A percentile compares a stretch with the other conserved stretches of the same genome.
These are phyloP conservation scores for Nicotiana tomentosiformis DNA, from an alignment of 257 asterid genomes.

Conservation along the genomic window DNA sequence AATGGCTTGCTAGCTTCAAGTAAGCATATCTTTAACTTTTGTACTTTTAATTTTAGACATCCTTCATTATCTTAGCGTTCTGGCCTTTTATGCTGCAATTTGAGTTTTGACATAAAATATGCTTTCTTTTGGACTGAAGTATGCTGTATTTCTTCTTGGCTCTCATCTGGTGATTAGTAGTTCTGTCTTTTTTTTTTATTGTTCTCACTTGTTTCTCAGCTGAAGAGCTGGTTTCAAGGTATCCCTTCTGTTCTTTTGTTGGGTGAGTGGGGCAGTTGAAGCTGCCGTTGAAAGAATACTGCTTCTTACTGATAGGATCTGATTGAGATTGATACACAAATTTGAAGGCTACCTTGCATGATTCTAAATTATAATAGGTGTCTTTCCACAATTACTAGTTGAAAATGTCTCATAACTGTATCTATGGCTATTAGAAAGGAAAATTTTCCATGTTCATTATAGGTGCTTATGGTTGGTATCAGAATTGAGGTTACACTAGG, in stretches of 20 bases:
- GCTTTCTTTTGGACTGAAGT: neutral
- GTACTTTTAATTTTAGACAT: neutral
- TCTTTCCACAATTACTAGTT: neutral
- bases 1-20: conserved; percentile 89
- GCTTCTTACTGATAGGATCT: neutral
- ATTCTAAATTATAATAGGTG: neutral
- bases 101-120: neutral
- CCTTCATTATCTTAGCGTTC: neutral
- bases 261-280: neutral
- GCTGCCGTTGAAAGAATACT: neutral
- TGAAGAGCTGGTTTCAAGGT: neutral
- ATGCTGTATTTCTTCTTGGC: neutral
- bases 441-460: neutral
- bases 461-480: neutral
- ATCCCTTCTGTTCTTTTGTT: neutral
- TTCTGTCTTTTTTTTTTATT: neutral
- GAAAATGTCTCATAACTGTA: neutral
- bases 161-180: neutral
- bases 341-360: neutral
- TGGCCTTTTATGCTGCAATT: neutral
- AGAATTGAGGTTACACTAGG: neutral
- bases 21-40: conserved; percentile 29
- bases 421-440: neutral
- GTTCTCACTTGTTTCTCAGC: neutral
- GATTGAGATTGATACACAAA: neutral